Evolutionary conservation across 2,329 filamentous ascomycete genomes (phyloP).

Genomic region (Penicillium thymicola): DNA sequence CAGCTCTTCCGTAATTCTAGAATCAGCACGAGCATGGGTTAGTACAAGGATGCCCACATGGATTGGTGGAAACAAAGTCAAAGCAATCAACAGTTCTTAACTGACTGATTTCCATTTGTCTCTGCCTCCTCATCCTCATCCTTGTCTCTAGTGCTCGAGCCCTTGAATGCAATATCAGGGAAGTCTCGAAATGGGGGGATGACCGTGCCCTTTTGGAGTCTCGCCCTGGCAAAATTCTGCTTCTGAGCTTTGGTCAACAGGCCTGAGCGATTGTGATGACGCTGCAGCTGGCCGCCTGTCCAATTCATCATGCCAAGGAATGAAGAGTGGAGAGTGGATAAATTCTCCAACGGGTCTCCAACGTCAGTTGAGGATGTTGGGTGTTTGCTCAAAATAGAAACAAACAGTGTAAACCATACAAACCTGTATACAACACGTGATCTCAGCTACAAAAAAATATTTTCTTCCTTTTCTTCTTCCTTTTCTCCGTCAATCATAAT

Average conservation of each 20-base stretch:
- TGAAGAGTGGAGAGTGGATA: not conserved
- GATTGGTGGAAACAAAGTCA: not conserved
- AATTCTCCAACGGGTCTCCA: not conserved
- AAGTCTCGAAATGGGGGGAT: slow-evolving; percentile 12
- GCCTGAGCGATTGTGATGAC: slow-evolving; percentile 35
- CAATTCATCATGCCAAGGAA: slow-evolving; percentile 39
- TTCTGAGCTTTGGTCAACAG: slow-evolving; percentile 28
- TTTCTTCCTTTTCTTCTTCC: slow-evolving; percentile 6
- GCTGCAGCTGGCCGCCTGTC: slow-evolving; percentile 44
- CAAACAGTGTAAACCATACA: slow-evolving; percentile 11
- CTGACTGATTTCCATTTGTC: not conserved
- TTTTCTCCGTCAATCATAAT: slow-evolving; percentile 7
- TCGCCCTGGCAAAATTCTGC: slow-evolving; percentile 35
- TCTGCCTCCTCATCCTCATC: not conserved
- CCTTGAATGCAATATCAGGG: slow-evolving; percentile 1
- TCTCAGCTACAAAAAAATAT: not conserved
- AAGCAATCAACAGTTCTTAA: slow-evolving; percentile 4
- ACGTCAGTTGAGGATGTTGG: not conserved
- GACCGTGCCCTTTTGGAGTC: slow-evolving; percentile 16
- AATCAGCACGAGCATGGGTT: not conserved
- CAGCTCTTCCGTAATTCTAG: not conserved
- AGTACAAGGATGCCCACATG: not conserved
- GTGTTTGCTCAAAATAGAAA: not conserved
- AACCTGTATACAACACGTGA: slow-evolving; percentile 9
- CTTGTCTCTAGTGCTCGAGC: not conserved